Conservation (phyloP, 805 yeast genomes). For the Hanseniaspora hatyaiensis region DNA sequence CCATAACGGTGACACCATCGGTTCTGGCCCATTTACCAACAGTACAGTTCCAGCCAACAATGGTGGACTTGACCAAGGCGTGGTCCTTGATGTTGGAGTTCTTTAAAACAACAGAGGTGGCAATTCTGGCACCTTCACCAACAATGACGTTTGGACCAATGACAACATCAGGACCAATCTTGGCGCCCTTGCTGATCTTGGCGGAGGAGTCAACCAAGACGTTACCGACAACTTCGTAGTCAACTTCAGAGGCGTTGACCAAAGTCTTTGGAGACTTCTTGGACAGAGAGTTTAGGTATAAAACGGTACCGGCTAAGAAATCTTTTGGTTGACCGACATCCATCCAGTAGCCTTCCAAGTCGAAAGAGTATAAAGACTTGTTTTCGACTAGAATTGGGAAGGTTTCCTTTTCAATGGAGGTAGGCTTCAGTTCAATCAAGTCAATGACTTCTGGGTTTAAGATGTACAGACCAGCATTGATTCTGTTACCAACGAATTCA, state of each 20-base stretch:
- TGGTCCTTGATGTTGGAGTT: slow-evolving; percentile 91
- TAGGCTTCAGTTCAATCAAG: slow-evolving; percentile 93
- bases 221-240: slow-evolving; percentile 71
- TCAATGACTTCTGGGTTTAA: slow-evolving; percentile 96
- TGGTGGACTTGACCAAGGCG: slow-evolving; percentile 94
- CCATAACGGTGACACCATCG: slow-evolving; percentile 93
- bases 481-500: slow-evolving; percentile 98
- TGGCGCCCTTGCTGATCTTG: slow-evolving; percentile 79
- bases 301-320: slow-evolving; percentile 88
- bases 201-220: slow-evolving; percentile 93
- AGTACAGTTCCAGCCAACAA: slow-evolving; percentile 97
- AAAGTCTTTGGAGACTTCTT: slow-evolving; percentile 66
- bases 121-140: slow-evolving; percentile 98
- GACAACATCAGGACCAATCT: slow-evolving; percentile 96
- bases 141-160: slow-evolving; percentile 92
- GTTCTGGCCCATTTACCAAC: slow-evolving; percentile 99
- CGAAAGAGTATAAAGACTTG: slow-evolving; percentile 83
- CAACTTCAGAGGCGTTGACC: slow-evolving; percentile 38
- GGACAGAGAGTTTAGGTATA: slow-evolving; percentile 76
- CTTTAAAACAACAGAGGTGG: slow-evolving; percentile 83
- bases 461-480: slow-evolving; percentile 97
- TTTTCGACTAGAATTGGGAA: slow-evolving; percentile 92
- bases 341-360: slow-evolving; percentile 99
- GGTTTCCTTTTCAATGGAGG: slow-evolving; percentile 98
- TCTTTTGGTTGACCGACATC: slow-evolving; percentile 99